A percentile compares a stretch with the other conserved stretches of the same genome.
phyloP scores from a whole-genome alignment of 768 basidiomycete species.

The Kwoniella heveanensis region DNA sequence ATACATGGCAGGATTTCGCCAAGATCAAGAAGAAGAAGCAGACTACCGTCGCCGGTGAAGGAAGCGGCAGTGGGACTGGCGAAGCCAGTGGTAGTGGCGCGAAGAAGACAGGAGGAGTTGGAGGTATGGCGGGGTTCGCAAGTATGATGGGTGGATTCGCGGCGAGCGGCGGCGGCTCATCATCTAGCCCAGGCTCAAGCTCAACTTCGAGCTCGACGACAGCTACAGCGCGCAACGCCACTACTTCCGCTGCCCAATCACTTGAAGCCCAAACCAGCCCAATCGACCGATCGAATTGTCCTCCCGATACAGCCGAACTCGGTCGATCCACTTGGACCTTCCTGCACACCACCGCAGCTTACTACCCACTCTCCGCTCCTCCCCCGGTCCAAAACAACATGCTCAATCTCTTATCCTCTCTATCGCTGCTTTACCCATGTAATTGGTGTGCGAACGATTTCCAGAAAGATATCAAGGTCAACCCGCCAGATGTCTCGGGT shows the following conservation, averaged over 20 bases:
- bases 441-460: conserved; percentile 81
- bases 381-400: conserved; percentile 77
- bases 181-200: conserved; percentile 6
- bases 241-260: neutral
- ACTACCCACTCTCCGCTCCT: conserved; percentile 83
- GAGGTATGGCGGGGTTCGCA: conserved; percentile 36
- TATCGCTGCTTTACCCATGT: conserved; percentile 88
- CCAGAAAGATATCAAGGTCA: conserved; percentile 65
- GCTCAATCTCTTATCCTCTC: conserved; percentile 72
- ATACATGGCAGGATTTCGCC: conserved; percentile 50
- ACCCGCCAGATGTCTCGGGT: conserved; percentile 78
- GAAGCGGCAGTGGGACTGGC: conserved; percentile 66
- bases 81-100: conserved; percentile 63
- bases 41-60: conserved; percentile 11
- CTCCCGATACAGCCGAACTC: conserved; percentile 84
- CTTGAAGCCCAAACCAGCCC: neutral
- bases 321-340: conserved; percentile 96
- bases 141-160: conserved; percentile 39
- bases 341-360: conserved; percentile 90
- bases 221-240: neutral
- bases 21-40: conserved; percentile 38
- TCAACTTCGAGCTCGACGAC: neutral
- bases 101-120: too few relatives aligned
- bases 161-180: neutral
- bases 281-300: conserved; percentile 68